phyloP scores from a whole-genome alignment of 768 basidiomycete genomes.

The Macrolepiota fuliginosa region DNA sequence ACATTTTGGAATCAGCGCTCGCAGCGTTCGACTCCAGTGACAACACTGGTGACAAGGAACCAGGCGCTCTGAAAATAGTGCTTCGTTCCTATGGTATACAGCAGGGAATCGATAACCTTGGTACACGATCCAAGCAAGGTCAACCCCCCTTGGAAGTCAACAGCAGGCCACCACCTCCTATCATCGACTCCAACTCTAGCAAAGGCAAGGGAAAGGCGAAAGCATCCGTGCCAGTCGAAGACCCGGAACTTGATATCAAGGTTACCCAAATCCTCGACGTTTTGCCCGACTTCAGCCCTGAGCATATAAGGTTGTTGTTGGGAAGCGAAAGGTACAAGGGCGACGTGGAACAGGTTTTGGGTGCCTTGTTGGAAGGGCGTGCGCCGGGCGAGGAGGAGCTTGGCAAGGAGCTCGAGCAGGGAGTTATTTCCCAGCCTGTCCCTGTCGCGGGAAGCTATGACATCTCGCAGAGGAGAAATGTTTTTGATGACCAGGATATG shows the following conservation, averaged over 20 bases:
- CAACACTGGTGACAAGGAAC: slow-evolving; percentile 26
- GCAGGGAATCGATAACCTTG: slow-evolving; percentile 36
- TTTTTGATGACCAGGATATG: slow-evolving; percentile 73
- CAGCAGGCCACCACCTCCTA: slow-evolving; percentile 1
- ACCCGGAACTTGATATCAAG: slow-evolving; percentile 52
- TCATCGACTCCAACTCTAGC: not conserved
- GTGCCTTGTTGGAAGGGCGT: slow-evolving; percentile 73
- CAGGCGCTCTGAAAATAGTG: slow-evolving; percentile 62
- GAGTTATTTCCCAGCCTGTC: not conserved
- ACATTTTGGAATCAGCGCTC: slow-evolving; percentile 53
- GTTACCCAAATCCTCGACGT: slow-evolving; percentile 75
- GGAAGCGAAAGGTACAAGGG: slow-evolving; percentile 46
- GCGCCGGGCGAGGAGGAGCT: slow-evolving; percentile 42
- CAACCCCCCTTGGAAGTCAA: not conserved
- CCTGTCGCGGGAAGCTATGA: slow-evolving; percentile 13
- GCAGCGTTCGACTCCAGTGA: slow-evolving; percentile 32
- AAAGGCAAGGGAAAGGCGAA: slow-evolving; percentile 45
- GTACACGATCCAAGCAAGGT: slow-evolving; percentile 18
- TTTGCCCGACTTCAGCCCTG: slow-evolving; percentile 56
- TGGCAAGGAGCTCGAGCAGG: slow-evolving; percentile 8
- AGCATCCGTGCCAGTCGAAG: slow-evolving; percentile 22
- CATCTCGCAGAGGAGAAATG: slow-evolving; percentile 56
- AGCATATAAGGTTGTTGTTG: slow-evolving; percentile 61
- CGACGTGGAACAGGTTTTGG: slow-evolving; percentile 61
- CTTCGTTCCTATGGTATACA: slow-evolving; percentile 58